Conservation (phyloP, 441 rosid species). For the Iberis amara region DNA sequence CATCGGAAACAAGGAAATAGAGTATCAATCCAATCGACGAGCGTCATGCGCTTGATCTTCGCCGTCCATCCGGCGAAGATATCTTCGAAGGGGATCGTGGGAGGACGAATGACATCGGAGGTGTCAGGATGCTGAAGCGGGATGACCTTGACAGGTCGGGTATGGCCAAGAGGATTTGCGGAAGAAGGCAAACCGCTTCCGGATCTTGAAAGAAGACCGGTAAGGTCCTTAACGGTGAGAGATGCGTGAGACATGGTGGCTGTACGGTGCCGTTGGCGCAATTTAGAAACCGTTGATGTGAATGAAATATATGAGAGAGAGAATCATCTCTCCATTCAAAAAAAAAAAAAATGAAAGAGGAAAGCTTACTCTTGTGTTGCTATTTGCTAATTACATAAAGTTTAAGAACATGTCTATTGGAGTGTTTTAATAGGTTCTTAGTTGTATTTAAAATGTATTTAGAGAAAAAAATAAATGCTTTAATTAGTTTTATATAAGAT, state of each 20-base stretch:
- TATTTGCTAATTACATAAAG: no score
- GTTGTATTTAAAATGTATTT: no score
- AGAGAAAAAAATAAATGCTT: no score
- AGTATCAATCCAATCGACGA: constrained; percentile 50
- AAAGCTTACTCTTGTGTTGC: constrained; percentile 5
- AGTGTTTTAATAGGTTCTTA: no score
- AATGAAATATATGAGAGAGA: no score
- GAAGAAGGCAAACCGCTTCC: constrained; percentile 24
- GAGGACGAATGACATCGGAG: constrained; percentile 32
- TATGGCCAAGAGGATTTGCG: constrained; percentile 18
- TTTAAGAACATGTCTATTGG: no score
- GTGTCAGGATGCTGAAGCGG: constrained; percentile 60
- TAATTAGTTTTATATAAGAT: no score
- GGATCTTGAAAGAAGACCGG: constrained; percentile 29
- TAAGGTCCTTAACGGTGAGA: constrained; percentile 34
- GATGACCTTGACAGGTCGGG: constrained; percentile 66
- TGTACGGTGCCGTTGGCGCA: no score
- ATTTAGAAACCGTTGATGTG: no score
- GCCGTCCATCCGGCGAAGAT: constrained; percentile 37
- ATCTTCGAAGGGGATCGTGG: constrained; percentile 30
- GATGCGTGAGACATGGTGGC: constrained; percentile 36
- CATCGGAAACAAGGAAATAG: constrained; percentile 71
- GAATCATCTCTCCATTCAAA: no score
- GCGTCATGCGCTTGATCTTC: constrained; percentile 44
- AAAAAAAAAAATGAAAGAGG: no score